These are phyloP conservation scores for Nicotiana attenuata DNA, from an alignment of 257 asterid genomes.

Conservation along the genomic window DNA sequence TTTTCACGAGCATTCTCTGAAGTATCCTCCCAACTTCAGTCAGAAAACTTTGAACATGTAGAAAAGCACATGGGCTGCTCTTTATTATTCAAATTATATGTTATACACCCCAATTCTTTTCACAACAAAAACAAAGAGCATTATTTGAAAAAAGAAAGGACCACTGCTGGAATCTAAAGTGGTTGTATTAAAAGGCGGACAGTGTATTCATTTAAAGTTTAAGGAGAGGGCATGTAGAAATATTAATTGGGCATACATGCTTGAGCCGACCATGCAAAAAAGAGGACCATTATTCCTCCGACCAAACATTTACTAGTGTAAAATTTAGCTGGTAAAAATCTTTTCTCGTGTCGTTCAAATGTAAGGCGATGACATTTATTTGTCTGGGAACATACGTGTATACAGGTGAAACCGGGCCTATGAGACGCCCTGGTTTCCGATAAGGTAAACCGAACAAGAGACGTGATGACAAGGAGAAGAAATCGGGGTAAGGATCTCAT, in stretches of 20 bases:
- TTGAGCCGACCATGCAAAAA: background rate
- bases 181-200: background rate
- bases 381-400: background rate
- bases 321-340: background rate
- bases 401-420: no score
- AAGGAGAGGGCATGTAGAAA: background rate
- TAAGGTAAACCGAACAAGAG: no score
- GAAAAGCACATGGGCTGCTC: slow-evolving; percentile 15
- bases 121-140: background rate
- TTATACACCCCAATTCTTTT: background rate
- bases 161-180: background rate
- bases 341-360: background rate
- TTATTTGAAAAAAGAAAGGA: background rate
- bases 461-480: no score
- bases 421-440: no score
- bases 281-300: background rate
- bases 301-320: background rate
- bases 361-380: background rate
- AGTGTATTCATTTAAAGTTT: background rate
- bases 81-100: background rate
- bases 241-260: background rate
- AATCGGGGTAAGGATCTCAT: no score
- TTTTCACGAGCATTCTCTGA: slow-evolving; percentile 1
- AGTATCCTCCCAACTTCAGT: background rate
- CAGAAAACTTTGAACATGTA: background rate